Base-by-base conservation (phyloP, 805 yeast species). In the Wickerhamiella galacta region DNA sequence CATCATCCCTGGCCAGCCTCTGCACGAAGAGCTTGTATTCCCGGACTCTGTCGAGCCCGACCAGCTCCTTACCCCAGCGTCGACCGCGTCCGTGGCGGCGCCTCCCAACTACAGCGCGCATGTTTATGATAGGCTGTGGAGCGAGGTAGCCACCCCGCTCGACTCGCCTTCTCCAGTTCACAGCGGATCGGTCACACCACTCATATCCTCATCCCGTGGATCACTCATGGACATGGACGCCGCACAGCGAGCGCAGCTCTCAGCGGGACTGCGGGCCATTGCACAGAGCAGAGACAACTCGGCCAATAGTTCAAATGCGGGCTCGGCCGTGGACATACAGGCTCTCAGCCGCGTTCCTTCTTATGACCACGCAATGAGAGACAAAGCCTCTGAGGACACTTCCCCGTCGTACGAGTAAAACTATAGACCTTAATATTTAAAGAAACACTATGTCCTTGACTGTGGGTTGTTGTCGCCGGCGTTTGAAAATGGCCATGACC, bases 61-160 rank as follows among this genome's bases (percentile, higher is more conserved):
- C 29, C 7, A 15, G 16, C 40, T 18, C 22, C n/a, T n/a, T n/a
- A n/a, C n/a, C n/a, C n/a, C n/a, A n/a, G n/a, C n/a, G 25, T 9
- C 23, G 38, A 30, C 33, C 19, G 56, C 45, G n/a, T 32, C 40
- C 14, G 34, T 39, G 11, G 34, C 39, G 56, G 90, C 94, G 1
- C 95, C 95, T 2, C 95, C 95, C 18, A 66, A 75, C 36, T 83
- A 83, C 51, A 83, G 72, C 38, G 70, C 66, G 34, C 93, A 80
- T 52, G 69, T 81, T 23, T 79, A 76, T 52, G 95, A 83, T 54
- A 60, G 78, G 35, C 54, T 83, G 16, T 82, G 79, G 79, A 65
- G 68, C 22, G 85, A 75, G 36, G 61, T 72, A 6, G 49, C 63
- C 14, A 49, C 56, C 8, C 56, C 63, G 1, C 38, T 52, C 26